Base-by-base conservation (phyloP, 2,329 filamentous ascomycete genomes). In the Epichloe typhina region DNA sequence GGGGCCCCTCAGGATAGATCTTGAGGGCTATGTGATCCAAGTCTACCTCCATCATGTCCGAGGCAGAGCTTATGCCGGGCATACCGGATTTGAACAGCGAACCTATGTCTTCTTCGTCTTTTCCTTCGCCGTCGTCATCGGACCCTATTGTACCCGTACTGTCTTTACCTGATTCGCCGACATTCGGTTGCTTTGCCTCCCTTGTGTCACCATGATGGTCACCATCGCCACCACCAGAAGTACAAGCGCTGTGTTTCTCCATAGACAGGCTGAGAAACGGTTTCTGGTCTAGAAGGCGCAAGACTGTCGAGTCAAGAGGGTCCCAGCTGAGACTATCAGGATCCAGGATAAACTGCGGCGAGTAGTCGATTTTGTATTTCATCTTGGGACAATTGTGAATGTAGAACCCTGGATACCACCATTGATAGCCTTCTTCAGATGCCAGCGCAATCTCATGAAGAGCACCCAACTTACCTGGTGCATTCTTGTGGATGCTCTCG, bases 331-430 rank as follows among this genome's bases (percentile, higher is more conserved):
- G 71, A 0, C 74, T 75, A 54, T 82, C 77, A 0, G 84, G 83
- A 56, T 90, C 84, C 11, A 91, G 73, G 11, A 93, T 75, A 59
- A 83, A 79, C 61, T 88, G 84, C 1, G 86, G 86, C 11, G 74
- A 72, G 63, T 86, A 93, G 61, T 89, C 83, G 52, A 82, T 84
- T 70, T 93, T 93, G 71, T 93, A 93, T 58, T 75, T 74, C 87
- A 93, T 91, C 70, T 93, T 93, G 49, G 77, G 73, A 59, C 86
- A 91, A 50, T 71, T 80, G 63, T 90, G 86, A 53, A 93, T 91
- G 59, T 91, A 93, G 65, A 82, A 91, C 5, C 87, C 82, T 5
- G 76, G 83, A 66, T 91, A 93, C 76, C 88, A 93, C 72, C 80
- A 88, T 42, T 75, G 69, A 58, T 90, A 89, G 0, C 79, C 82